Evolutionary conservation across 2,329 filamentous ascomycete genomes (phyloP), one percentile per base, ranked within the genome.

Genomic region (Pseudogymnoascus sp.): DNA sequence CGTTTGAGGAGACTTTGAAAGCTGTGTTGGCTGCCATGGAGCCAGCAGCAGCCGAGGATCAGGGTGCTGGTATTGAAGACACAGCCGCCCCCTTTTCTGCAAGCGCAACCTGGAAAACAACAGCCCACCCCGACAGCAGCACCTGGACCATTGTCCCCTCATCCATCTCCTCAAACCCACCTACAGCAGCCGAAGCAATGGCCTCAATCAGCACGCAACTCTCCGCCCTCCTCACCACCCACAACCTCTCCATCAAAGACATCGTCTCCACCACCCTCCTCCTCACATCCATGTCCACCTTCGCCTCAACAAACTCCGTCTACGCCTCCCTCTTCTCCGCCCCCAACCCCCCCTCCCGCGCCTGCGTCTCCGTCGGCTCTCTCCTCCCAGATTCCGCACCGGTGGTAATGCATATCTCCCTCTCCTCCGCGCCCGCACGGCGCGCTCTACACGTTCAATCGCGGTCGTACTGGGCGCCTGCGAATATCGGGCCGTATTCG

Each of bases 401-500:
- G 65, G 83, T 87, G 62, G 76, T 90, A 14, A 82, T 93, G 66
- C 79, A 81, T 68, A 73, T 84, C 40, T 77, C 79, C 23, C 66
- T 71, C 31, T 62, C 62, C 8, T 37, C 54, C 73, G 5, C 47
- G 66, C 29, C 70, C 70, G 42, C 67, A 68, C 64, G 89, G 76
- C 79, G 81, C 61, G 85, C 84, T 0, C 81, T 97, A 1, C 95
- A 99, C 74, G 93, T 99, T 5, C 95, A 97, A 76, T 93, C 90
- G 3, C 81, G 90, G 40, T 96, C 91, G 10, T 97, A 97, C 79
- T 99, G 95, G 95, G 95, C 95, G 0, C 95, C 95, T 0, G 93
- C 95, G 18, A 97, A 97, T 72, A 97, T 99, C 62, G 95, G 95
- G 0, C 95, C 95, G 0, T 97, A 97, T 75, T 97, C 93, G 63